Percentiles rank a stretch among this genome's conserved stretches.
These are phyloP conservation scores for Venturia asperata DNA, from an alignment of 2,329 filamentous ascomycete genomes.

Conservation along the genomic window DNA sequence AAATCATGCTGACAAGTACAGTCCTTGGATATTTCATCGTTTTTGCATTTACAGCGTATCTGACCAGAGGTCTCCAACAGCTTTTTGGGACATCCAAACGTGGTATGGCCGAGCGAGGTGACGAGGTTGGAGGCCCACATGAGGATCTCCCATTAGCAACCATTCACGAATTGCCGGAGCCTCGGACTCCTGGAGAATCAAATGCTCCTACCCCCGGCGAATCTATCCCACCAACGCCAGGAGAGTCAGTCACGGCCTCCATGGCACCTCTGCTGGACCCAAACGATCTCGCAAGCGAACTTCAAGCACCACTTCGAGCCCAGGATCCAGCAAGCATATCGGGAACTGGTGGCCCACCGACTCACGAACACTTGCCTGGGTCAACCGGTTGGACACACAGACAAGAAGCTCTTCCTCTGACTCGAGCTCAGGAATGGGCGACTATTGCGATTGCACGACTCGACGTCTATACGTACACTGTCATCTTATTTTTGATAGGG, in stretches of 20 bases:
- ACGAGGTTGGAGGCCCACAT: conserved; percentile 38
- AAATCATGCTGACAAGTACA: conserved; percentile 25
- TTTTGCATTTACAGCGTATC: conserved; percentile 47
- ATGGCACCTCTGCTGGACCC: background rate
- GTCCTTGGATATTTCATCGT: conserved; percentile 51
- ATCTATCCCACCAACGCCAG: background rate
- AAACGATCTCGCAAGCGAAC: background rate
- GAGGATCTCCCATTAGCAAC: conserved; percentile 7
- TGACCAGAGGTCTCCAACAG: conserved; percentile 49
- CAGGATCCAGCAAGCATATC: conserved; percentile 25
- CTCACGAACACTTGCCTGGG: background rate
- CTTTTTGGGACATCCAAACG: conserved; percentile 47
- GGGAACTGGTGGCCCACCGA: conserved; percentile 25
- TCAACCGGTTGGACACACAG: conserved; percentile 21
- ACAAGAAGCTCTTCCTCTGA: conserved; percentile 39
- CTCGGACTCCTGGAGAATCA: background rate
- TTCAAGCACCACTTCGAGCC: conserved; percentile 20
- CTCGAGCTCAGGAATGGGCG: conserved; percentile 47
- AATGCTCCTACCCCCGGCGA: background rate
- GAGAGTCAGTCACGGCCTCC: background rate
- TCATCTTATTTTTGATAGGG: conserved; percentile 44
- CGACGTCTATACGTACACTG: conserved; percentile 41
- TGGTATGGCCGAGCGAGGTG: conserved; percentile 44
- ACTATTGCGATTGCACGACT: conserved; percentile 40
- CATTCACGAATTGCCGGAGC: background rate